Evolutionary conservation across 2,329 filamentous ascomycete genomes (phyloP), one percentile per base, ranked within the genome.

Genomic region (Cercospora sojina): DNA sequence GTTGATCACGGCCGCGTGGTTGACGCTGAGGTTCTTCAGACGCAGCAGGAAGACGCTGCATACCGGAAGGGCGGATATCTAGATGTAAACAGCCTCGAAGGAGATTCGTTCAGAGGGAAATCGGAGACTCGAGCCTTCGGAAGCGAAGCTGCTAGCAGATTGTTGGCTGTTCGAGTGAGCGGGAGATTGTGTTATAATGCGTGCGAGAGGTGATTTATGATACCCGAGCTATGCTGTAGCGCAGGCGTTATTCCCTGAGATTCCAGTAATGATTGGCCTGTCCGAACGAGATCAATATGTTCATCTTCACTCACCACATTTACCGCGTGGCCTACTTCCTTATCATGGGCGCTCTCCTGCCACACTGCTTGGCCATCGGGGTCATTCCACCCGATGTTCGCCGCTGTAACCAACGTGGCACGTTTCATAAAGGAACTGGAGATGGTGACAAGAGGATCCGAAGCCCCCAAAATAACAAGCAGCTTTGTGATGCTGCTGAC

Each of bases 1-100:
- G 93, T 80, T 92, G 59, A 78, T 89, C 56, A 88, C 87, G 3
- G 84, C 86, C 3, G 66, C 85, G 12, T 86, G 84, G 29, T 82
- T 85, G 13, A 81, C 81, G 13, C 76, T 83, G 1, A 86, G 89
- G 75, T 92, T 88, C 83, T 87, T 82, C 77, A 81, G 85, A 73
- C 65, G 83, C 87, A 60, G 60, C 55, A 60, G 66, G 85, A 79
- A 71, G 64, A 75, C 74, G 13, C 43, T 76, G 64, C 74, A 77
- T 60, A 77, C 75, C n/a, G 75, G 74, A 25, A 71, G 74, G 23
- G 73, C 66, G 13, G 73, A 74, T 64, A 75, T 77, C 56, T 78
- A 77, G 74, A n/a, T n/a, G 43, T 38, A 9, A 16, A 9, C 25
- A 5, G 27, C 25, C 12, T 8, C n/a, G 16, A 23, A 18, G 35